A percentile compares a stretch with the other conserved stretches of the same genome.
These are phyloP conservation scores for Lipomyces starkeyi DNA, from an alignment of 805 yeast genomes.

Conservation along the genomic window DNA sequence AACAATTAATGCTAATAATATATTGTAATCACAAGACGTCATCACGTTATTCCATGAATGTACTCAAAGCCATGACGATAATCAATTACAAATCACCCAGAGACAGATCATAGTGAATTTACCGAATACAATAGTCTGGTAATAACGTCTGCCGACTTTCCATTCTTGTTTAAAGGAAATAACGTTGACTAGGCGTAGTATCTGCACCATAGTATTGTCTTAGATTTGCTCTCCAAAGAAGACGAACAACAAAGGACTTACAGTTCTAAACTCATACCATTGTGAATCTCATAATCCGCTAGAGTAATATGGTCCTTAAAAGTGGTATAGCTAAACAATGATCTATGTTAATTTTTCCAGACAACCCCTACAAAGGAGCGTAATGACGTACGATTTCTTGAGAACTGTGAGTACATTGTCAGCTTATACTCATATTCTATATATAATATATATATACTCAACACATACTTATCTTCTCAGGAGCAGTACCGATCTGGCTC, in stretches of 20 bases:
- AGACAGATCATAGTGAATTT: too few species aligned
- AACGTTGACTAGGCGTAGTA: constrained; percentile 10
- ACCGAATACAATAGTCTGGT: too few species aligned
- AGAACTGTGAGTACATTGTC: constrained; percentile 52
- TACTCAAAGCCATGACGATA: background rate
- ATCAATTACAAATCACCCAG: background rate
- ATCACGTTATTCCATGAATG: background rate
- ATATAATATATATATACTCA: background rate
- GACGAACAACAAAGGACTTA: constrained; percentile 48
- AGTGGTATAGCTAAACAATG: constrained; percentile 56
- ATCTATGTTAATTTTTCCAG: background rate
- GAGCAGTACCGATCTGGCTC: constrained; percentile 78
- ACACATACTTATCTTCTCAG: constrained; percentile 55
- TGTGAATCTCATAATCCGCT: constrained; percentile 94
- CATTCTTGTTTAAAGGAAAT: background rate
- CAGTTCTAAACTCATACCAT: constrained; percentile 85
- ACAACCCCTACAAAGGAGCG: background rate
- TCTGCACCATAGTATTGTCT: background rate
- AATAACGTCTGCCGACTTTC: too few species aligned
- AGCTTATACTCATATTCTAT: background rate
- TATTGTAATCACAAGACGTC: background rate
- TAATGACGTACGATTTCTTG: constrained; percentile 65
- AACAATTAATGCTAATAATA: background rate
- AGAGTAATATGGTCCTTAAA: constrained; percentile 88
- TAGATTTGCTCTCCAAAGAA: background rate